phyloP scores from a whole-genome alignment of 306 rosid species.

The Lotus japonicus region DNA sequence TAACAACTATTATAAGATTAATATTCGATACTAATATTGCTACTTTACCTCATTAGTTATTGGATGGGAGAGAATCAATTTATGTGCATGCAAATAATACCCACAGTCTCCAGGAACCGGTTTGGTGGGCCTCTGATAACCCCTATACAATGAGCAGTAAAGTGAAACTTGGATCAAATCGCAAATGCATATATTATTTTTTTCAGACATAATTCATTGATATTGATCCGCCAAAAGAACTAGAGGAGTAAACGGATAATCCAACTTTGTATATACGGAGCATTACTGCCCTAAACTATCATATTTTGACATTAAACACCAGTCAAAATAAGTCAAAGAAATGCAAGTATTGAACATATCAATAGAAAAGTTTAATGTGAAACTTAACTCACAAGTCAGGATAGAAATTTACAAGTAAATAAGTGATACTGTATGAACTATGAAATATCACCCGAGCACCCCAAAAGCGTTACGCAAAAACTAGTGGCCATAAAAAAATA shows the following conservation, averaged over 20 bases:
- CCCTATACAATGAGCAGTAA: conserved; percentile 33
- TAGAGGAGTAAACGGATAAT: background rate
- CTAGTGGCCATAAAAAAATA: no score
- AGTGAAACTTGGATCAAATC: background rate
- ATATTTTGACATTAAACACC: background rate
- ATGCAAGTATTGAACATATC: background rate
- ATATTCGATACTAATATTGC: no score
- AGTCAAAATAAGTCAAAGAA: background rate
- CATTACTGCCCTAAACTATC: background rate
- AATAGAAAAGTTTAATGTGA: background rate
- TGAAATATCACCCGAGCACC: no score
- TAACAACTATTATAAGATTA: no score
- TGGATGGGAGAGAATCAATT: conserved; percentile 60
- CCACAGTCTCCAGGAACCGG: conserved; percentile 98
- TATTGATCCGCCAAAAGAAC: background rate
- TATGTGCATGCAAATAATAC: conserved; percentile 75
- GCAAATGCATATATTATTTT: background rate
- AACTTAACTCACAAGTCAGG: background rate
- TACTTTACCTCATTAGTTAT: conserved; percentile 50
- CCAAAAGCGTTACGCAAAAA: no score
- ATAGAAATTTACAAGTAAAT: background rate
- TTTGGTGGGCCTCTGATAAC: conserved; percentile 63
- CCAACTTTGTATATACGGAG: background rate
- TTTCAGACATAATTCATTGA: background rate
- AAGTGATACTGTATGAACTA: background rate